phyloP scores from a whole-genome alignment of 768 basidiomycete genomes.

The Porphyrellus cyaneotinctus region DNA sequence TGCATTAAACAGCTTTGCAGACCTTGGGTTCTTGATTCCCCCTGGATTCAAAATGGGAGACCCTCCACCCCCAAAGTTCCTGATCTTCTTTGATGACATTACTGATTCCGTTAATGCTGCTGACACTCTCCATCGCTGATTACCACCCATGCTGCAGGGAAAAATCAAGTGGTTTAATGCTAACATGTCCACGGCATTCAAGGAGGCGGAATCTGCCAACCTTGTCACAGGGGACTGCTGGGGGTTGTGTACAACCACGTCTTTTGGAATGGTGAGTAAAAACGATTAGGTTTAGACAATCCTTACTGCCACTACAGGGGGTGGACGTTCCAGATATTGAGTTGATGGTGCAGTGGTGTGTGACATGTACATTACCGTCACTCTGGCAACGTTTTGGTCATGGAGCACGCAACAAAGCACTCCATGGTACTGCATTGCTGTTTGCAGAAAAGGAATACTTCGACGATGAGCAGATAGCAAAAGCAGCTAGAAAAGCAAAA shows the following conservation, averaged over 20 bases:
- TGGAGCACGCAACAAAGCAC: not conserved
- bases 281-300: not conserved
- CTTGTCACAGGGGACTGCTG: not conserved
- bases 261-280: not conserved
- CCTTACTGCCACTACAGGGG: not conserved
- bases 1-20: not conserved
- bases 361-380: not conserved
- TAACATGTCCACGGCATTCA: not conserved
- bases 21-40: not conserved
- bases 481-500: not conserved
- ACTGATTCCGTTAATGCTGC: not conserved
- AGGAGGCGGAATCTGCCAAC: not conserved
- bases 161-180: not conserved
- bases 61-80: not conserved
- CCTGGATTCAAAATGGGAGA: not conserved
- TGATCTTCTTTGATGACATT: not conserved
- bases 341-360: not conserved
- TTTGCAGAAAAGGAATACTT: not conserved
- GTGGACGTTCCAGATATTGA: not conserved
- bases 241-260: not conserved
- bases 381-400: not conserved
- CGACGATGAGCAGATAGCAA: not conserved
- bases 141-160: too few species aligned
- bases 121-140: too few species aligned
- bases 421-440: not conserved